Base-by-base conservation (phyloP, 78 protist species). In the Dictyostelium intermedium region DNA sequence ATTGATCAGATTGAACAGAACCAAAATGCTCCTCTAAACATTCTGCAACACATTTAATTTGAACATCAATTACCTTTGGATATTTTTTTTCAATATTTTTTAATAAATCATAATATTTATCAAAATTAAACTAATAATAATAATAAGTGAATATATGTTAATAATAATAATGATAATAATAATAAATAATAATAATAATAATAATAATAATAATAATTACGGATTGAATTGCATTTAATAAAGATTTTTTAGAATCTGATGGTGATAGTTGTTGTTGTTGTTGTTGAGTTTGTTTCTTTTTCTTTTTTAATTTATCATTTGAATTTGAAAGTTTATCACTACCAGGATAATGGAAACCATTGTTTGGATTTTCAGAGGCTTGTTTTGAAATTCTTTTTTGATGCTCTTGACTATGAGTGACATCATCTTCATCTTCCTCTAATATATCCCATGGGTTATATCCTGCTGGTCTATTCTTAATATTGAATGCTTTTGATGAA, bases 21-120 rank as follows among this genome's bases (percentile, higher is more conserved):
- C 94, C 94, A 89, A 89, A 89, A 60, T 80, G 79, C 3, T 89
- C 82, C 7, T 89, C 94, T 7, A 89, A 61, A 70, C 45, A 80
- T 35, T 89, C 94, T 2, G 85, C 86, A 69, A 89, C 50, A 61
- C 61, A 47, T 47, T 89, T 79, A 16, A 89, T 25, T 80, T 89
- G 94, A 34, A 89, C 73, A 70, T 89, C 94, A 20, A 18, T 20
- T 2, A 69, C 47, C 4, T 39, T 43, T 25, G 94, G 94, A 50
- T 66, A 89, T 77, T 89, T 89, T 11, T 10, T 45, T 23, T 81
- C 94, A 14, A 89, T 61, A 34, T 34, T 80, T 11, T 34, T 69
- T 56, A 89, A 50, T 23, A 70, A 20, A 45, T 89, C 74, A 80
- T 80, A 78, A 80, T 89, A 89, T 4, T 53, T 53, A 6, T 41